These are phyloP conservation scores for Haberlea rhodopensis DNA, from an alignment of 257 asterid species.

Conservation along the genomic window DNA sequence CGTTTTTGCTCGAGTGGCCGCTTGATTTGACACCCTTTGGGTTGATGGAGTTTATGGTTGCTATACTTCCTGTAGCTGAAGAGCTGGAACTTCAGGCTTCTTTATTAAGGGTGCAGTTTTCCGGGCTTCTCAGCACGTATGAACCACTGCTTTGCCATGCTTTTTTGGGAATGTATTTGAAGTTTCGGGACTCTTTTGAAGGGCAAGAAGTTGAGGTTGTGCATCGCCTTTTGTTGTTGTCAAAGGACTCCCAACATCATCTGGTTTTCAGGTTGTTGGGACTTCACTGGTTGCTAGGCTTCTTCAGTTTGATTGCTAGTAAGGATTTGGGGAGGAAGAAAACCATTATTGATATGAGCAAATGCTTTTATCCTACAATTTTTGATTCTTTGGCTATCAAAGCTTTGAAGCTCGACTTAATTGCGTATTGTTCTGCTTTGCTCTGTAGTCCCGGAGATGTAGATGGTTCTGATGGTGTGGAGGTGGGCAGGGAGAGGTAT, in stretches of 20 bases:
- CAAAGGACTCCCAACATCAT: conserved; percentile 67
- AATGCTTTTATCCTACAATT: conserved; percentile 68
- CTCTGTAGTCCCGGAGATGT: conserved; percentile 34
- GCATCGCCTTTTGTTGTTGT: conserved; percentile 53
- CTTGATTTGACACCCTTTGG: conserved; percentile 70
- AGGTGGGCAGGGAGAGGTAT: conserved; percentile 36
- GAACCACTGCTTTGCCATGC: conserved; percentile 86
- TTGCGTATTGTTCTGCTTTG: conserved; percentile 65
- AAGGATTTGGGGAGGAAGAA: conserved; percentile 51
- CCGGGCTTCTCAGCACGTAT: conserved; percentile 71
- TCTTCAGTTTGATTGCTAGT: conserved; percentile 46
- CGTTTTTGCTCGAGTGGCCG: conserved; percentile 80
- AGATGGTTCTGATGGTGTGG: conserved; percentile 36
- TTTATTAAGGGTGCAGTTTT: conserved; percentile 80
- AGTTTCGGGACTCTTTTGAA: conserved; percentile 59
- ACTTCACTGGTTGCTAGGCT: conserved; percentile 80
- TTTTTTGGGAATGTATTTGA: conserved; percentile 56
- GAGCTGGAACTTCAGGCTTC: conserved; percentile 85
- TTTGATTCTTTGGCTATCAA: conserved; percentile 83
- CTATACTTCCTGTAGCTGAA: conserved; percentile 63
- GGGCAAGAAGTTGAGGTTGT: conserved; percentile 76
- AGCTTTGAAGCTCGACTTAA: conserved; percentile 82
- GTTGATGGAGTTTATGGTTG: conserved; percentile 63
- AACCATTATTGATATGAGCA: conserved; percentile 55
- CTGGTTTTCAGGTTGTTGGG: conserved; percentile 68